Base-by-base conservation (phyloP, 345 rosid species). In the Camelina neglecta region DNA sequence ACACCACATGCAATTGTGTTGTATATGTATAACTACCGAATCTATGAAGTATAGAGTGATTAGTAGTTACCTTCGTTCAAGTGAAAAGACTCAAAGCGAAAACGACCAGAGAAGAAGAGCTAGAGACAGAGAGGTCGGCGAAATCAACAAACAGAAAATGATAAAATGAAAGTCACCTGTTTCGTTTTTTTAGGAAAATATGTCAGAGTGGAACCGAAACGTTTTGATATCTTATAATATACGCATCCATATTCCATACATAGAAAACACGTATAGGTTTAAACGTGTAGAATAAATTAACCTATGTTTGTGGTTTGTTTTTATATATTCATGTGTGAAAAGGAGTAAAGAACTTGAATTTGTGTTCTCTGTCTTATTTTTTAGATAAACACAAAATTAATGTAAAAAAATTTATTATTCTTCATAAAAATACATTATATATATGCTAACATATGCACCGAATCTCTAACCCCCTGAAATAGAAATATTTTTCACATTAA, bases 161-260 rank as follows among this genome's bases (percentile, higher is more conserved):
- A 42, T 16, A 45, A 49, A 47, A 13, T 16, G 4, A 58, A 51
- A 24, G 33, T 50, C 16, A 38, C 49, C 18, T 62, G 65, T 44
- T 48, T 24, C 65, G 31, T 69, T 11, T 11, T 21, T 11, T 69
- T n/a, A 23, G 39, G 31, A 54, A 62, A 53, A 68, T 2, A 60
- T 75, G 74, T 45, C 57, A 68, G 69, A 60, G 35, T 11, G 4
- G 15, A 56, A 48, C 45, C 16, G 79, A 75, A 51, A 51, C 69
- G 73, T 41, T 47, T 50, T 1, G 60, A 42, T 31, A 44, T 74
- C 31, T 29, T 29, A 29, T 13, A 51, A 36, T 2, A 33, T 7
- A 42, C 48, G 13, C 50, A 36, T 39, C 4, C 42, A 51, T 16
- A 72, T 20, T 39, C 4, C 42, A 51, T 16, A 72, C 29, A 35